Percentiles rank a stretch among this genome's conserved stretches.
phyloP scores from a whole-genome alignment of 352 stramenopile genomes.

The Pythium rhizo-oryzae region DNA sequence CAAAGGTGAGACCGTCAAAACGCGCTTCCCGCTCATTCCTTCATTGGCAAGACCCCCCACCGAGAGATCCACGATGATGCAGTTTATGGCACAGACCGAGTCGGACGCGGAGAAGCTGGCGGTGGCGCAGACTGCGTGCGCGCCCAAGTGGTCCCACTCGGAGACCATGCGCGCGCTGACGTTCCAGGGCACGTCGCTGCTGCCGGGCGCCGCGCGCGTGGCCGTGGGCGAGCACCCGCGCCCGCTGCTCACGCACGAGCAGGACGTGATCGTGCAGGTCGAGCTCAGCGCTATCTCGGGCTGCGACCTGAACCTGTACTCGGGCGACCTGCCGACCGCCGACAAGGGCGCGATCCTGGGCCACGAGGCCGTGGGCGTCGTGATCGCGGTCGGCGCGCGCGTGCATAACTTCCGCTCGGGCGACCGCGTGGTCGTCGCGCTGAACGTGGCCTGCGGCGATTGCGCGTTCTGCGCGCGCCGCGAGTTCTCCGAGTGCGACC shows the following conservation, averaged over 20 bases:
- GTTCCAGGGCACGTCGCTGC: constrained; percentile 25
- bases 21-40: too few relatives aligned
- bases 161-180: constrained; percentile 42
- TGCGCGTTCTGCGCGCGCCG: constrained; percentile 39
- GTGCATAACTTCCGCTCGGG: constrained; percentile 39
- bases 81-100: constrained; percentile 27
- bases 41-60: neutral
- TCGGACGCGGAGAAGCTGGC: constrained; percentile 19
- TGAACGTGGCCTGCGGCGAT: constrained; percentile 43
- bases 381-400: constrained; percentile 35
- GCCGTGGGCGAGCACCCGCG: constrained; percentile 27
- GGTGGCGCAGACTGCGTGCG: constrained; percentile 32
- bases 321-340: constrained; percentile 38
- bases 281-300: constrained; percentile 42
- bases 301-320: constrained; percentile 43
- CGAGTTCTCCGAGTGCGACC: constrained; percentile 45
- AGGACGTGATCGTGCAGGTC: constrained; percentile 38
- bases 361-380: constrained; percentile 46
- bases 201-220: constrained; percentile 25
- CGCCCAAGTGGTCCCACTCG: constrained; percentile 30
- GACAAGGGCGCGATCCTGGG: constrained; percentile 45
- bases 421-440: constrained; percentile 48
- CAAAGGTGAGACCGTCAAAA: too few relatives aligned
- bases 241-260: constrained; percentile 33
- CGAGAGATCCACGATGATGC: constrained; percentile 18